A percentile compares a stretch with the other conserved stretches of the same genome.
These are phyloP conservation scores for Circinella umbellata DNA, from an alignment of 371 early-diverging fungal species.

Conservation along the genomic window DNA sequence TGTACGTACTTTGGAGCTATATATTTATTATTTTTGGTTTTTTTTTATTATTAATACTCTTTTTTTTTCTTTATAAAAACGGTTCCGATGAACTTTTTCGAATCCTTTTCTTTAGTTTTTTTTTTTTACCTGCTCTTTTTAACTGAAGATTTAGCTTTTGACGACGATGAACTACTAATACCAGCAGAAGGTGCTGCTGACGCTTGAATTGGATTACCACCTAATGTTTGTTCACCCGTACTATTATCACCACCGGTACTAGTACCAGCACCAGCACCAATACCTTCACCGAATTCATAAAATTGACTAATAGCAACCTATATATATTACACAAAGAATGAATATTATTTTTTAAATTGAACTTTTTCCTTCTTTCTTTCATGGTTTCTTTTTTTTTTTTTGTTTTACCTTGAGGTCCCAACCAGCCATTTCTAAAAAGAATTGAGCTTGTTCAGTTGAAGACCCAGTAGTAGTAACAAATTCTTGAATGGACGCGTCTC, in stretches of 20 bases:
- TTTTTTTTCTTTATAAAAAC: too few relatives aligned
- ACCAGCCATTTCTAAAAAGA: constrained; percentile 75
- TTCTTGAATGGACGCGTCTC: constrained; percentile 60
- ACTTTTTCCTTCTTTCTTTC: neutral
- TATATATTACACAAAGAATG: neutral
- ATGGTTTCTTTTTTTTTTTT: neutral
- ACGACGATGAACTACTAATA: neutral
- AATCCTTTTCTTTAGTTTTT: too few relatives aligned
- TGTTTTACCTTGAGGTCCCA: constrained; percentile 77
- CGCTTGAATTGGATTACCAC: neutral
- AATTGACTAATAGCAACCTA: constrained; percentile 28
- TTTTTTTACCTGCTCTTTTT: constrained; percentile 1
- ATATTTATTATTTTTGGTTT: neutral
- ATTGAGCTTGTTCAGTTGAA: constrained; percentile 65
- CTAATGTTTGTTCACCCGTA: constrained; percentile 4
- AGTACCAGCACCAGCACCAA: neutral
- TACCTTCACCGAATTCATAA: constrained; percentile 24
- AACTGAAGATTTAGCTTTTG: neutral
- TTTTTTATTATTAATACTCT: too few relatives aligned
- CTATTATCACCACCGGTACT: neutral
- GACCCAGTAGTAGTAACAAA: constrained; percentile 66
- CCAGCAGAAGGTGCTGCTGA: neutral
- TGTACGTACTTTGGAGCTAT: constrained; percentile 64
- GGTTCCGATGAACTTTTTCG: too few relatives aligned
- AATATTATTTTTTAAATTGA: neutral